Evolutionary conservation across 2,329 filamentous ascomycete genomes (phyloP).

Genomic region (Talaromyces sp.): DNA sequence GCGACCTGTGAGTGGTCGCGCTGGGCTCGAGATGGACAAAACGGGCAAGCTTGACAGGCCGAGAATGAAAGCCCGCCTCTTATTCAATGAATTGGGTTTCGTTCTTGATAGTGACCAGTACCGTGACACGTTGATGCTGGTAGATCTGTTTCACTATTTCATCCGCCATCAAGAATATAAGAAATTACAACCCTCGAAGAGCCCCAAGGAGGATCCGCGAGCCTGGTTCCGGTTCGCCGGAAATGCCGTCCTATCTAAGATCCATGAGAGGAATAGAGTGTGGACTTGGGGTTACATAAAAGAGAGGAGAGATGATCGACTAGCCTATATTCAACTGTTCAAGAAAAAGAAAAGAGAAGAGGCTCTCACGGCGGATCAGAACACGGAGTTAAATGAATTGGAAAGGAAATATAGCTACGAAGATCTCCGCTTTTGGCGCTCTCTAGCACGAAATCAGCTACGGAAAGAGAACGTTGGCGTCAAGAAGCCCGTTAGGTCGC

Average conservation of each 20-base stretch:
- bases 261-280: constrained; percentile 85
- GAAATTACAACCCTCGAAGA: constrained; percentile 78
- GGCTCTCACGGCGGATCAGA: constrained; percentile 65
- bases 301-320: constrained; percentile 84
- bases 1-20: constrained; percentile 90
- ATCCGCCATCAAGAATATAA: constrained; percentile 97
- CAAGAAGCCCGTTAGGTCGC: constrained; percentile 68
- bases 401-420: constrained; percentile 91
- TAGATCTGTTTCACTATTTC: constrained; percentile 98
- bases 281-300: constrained; percentile 98
- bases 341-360: constrained; percentile 84
- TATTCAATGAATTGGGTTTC: constrained; percentile 97
- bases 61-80: constrained; percentile 82
- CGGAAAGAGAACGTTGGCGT: constrained; percentile 91
- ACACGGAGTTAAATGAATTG: constrained; percentile 67
- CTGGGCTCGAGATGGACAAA: constrained; percentile 93
- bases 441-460: constrained; percentile 85
- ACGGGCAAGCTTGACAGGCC: constrained; percentile 74
- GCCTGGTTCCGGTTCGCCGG: constrained; percentile 93
- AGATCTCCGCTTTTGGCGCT: constrained; percentile 95
- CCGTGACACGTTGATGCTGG: constrained; percentile 94
- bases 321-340: constrained; percentile 87
- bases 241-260: constrained; percentile 83
- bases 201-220: constrained; percentile 81
- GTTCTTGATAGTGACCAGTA: constrained; percentile 98